A percentile compares a stretch with the other conserved stretches of the same genome.
Conservation (phyloP, 2,329 filamentous ascomycete genomes). For the Sodiomyces alkalinus region DNA sequence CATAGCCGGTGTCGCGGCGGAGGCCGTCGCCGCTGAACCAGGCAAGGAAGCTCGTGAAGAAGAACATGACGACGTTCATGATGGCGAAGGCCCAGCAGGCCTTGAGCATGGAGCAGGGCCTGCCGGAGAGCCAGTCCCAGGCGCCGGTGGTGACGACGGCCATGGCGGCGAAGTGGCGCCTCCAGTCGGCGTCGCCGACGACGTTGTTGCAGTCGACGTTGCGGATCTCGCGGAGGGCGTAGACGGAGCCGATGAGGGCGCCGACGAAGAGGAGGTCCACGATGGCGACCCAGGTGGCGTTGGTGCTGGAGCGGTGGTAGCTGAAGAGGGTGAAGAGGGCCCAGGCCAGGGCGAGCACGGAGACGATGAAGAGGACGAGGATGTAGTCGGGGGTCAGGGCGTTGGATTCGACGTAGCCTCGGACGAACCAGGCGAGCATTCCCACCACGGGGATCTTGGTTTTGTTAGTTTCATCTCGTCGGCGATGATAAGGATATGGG, state of each 20-base stretch:
- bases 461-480: too few relatives aligned
- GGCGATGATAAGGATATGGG: too few relatives aligned
- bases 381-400: slow-evolving; percentile 45
- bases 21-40: slow-evolving; percentile 34
- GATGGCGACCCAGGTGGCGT: slow-evolving; percentile 45
- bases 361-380: slow-evolving; percentile 53
- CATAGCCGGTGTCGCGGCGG: slow-evolving; percentile 20
- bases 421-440: slow-evolving; percentile 52
- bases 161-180: slow-evolving; percentile 46
- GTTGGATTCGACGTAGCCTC: slow-evolving; percentile 41
- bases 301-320: slow-evolving; percentile 46
- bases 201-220: slow-evolving; percentile 54
- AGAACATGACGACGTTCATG: slow-evolving; percentile 73
- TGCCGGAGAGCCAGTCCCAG: slow-evolving; percentile 44
- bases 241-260: slow-evolving; percentile 48
- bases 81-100: slow-evolving; percentile 79
- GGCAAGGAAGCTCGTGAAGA: slow-evolving; percentile 59
- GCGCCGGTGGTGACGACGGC: slow-evolving; percentile 35
- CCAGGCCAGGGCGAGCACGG: slow-evolving; percentile 48
- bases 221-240: slow-evolving; percentile 42
- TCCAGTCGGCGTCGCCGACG: slow-evolving; percentile 30
- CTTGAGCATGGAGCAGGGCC: slow-evolving; percentile 86
- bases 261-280: slow-evolving; percentile 48
- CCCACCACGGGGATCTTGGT: slow-evolving; percentile 46
- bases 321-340: slow-evolving; percentile 48